A percentile compares a stretch with the other conserved stretches of the same genome.
phyloP scores from a whole-genome alignment of 2,329 filamentous ascomycete genomes.

The Epichloe gansuensis region DNA sequence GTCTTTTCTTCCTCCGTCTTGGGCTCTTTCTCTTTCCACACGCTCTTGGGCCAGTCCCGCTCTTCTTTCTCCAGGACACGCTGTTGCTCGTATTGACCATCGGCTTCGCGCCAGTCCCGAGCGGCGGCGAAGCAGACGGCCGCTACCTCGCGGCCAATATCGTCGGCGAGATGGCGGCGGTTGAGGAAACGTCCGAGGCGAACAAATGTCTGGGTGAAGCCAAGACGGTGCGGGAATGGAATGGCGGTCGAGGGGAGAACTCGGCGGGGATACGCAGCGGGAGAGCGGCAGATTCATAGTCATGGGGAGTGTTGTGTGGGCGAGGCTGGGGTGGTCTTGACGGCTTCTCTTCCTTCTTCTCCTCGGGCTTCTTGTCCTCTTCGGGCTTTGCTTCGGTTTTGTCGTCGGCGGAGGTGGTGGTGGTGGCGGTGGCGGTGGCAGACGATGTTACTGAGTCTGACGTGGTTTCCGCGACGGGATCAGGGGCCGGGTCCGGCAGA shows the following conservation, averaged over 20 bases:
- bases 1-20: constrained; percentile 26
- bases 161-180: constrained; percentile 72
- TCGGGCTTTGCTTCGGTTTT: constrained; percentile 19
- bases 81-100: constrained; percentile 31
- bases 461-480: constrained; percentile 13
- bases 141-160: constrained; percentile 77
- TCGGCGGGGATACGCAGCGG: constrained; percentile 55
- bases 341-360: constrained; percentile 36
- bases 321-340: constrained; percentile 50
- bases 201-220: constrained; percentile 80
- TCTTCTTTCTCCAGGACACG: constrained; percentile 59
- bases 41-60: constrained; percentile 72
- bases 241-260: constrained; percentile 61
- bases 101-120: constrained; percentile 36
- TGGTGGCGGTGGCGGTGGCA: constrained; percentile 11
- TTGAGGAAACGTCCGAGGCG: constrained; percentile 82
- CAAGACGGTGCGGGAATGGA: constrained; percentile 77
- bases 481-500: constrained; percentile 14
- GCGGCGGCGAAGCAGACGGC: constrained; percentile 60
- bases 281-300: constrained; percentile 56
- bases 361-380: constrained; percentile 28
- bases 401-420: constrained; percentile 12
- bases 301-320: constrained; percentile 60
- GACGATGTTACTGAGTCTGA: constrained; percentile 7
- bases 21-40: constrained; percentile 44